Percentiles rank a stretch among this genome's conserved stretches.
Conservation (phyloP, 768 basidiomycete species). For the Coprinopsis strossmayeri region DNA sequence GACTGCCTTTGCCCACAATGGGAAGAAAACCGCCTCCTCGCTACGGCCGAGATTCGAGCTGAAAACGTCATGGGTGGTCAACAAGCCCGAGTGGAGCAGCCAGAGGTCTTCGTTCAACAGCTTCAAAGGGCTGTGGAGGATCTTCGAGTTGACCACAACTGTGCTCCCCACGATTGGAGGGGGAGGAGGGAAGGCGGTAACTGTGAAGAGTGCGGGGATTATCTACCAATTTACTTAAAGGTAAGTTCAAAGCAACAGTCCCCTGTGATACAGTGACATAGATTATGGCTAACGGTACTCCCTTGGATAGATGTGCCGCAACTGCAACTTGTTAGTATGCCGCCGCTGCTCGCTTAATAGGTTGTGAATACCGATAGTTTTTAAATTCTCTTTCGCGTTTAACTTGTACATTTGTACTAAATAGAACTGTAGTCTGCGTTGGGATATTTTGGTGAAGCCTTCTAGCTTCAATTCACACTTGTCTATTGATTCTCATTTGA, state of each 20-base stretch:
- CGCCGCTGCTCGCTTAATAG: constrained; percentile 14
- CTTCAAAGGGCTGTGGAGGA: constrained; percentile 26
- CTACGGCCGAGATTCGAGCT: constrained; percentile 39
- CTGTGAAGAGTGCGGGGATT: constrained; percentile 40
- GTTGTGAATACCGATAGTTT: too few relatives aligned
- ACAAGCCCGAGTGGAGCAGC: constrained; percentile 19
- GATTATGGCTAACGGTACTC: background rate
- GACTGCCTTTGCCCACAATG: constrained; percentile 55
- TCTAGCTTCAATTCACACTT: too few relatives aligned
- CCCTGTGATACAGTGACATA: background rate
- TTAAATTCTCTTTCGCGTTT: too few relatives aligned
- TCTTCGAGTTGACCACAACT: constrained; percentile 50
- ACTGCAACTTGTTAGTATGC: constrained; percentile 13
- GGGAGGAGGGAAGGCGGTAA: constrained; percentile 33
- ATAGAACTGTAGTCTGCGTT: too few relatives aligned
- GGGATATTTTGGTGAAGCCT: too few relatives aligned
- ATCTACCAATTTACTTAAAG: constrained; percentile 38
- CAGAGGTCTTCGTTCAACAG: constrained; percentile 21
- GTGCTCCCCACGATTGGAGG: constrained; percentile 35
- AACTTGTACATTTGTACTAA: too few relatives aligned
- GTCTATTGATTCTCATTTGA: too few relatives aligned
- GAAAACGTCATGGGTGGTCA: constrained; percentile 31
- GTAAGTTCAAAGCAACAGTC: constrained; percentile 26
- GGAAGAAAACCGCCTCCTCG: constrained; percentile 44
- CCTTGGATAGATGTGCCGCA: constrained; percentile 12